Percentiles rank a stretch among this genome's conserved stretches.
Evolutionary conservation across 139 green algal species (phyloP).

Genomic region (Haematococcus lacustris): DNA sequence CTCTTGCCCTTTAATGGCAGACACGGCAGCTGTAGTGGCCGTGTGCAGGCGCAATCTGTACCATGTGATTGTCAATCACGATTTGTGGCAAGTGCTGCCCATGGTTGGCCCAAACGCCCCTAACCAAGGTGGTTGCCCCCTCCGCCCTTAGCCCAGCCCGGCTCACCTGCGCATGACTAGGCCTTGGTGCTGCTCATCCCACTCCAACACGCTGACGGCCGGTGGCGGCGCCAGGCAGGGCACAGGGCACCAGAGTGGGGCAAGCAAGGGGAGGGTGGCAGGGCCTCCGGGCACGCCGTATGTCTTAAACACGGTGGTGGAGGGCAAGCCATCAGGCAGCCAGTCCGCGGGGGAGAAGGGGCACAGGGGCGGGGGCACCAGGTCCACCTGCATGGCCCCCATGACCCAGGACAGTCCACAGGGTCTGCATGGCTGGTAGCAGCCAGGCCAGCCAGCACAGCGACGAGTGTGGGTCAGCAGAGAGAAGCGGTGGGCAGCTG

Average conservation of each 20-base stretch:
- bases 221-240: not conserved
- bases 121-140: not conserved
- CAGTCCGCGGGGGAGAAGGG: slow-evolving; percentile 25
- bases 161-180: slow-evolving; percentile 2
- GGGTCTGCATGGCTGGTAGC: no score
- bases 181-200: not conserved
- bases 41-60: not conserved
- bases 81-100: not conserved
- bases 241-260: slow-evolving; percentile 13
- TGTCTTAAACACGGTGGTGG: not conserved
- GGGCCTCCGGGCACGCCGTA: not conserved
- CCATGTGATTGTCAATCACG: not conserved
- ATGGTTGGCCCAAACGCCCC: not conserved
- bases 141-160: not conserved
- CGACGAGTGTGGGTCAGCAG: no score
- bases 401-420: no score
- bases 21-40: not conserved
- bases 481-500: not conserved
- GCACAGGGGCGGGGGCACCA: slow-evolving; percentile 15
- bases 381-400: slow-evolving; percentile 19
- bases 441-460: no score
- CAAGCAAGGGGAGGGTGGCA: not conserved
- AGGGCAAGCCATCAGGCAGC: slow-evolving; percentile 1
- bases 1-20: no score
- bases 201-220: slow-evolving; percentile 9